Evolutionary conservation across 1,284 basidiomycete species (phyloP), one percentile per base, ranked within the genome.

Genomic region (Xanthoconium separans): DNA sequence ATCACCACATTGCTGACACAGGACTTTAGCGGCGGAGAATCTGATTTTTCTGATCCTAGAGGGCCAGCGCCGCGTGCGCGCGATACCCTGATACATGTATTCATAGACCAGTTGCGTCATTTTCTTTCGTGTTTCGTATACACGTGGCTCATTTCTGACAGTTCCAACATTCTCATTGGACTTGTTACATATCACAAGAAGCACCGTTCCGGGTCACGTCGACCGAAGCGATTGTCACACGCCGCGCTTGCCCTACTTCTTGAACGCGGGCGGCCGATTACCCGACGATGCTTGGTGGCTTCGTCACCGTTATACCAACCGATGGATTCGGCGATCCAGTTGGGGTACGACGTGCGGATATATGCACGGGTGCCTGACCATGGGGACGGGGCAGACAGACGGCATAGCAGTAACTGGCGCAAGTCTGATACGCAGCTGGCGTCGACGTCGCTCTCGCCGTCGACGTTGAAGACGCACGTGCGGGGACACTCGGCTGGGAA

Each of bases 131-230:
- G 16, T 50, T 44, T 48, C 22, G 8, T 16, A 34, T 16, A 16
- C 11, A 15, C 12, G 8, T 4, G 37, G 37, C 37, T n/a, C 1
- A n/a, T 50, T 45, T 52, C 53, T 51, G 37, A 57, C 47, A 92
- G 89, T 63, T 93, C 91, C 7, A 93, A 93, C 66, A 91, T 93
- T 62, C 80, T 93, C 43, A 85, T 91, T 59, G 90, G 91, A 31
- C 81, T 91, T 54, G 68, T 91, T 18, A 80, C 77, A 29, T 81
- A 85, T 65, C 69, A 88, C 44, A 83, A 80, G 65, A 80, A 77
- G 56, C 75, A 83, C 59, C 74, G 73, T 60, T 71, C 73, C 16
- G 33, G 31, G 31, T 58, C 65, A 45, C 58, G 65, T 55, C 61
- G 62, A 51, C 58, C 54, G 13, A 64, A 73, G 58, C 82, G 83